Evolutionary conservation across 805 yeast genomes (phyloP), one percentile per base, ranked within the genome.

Genomic region (Candida nonsorbophila): DNA sequence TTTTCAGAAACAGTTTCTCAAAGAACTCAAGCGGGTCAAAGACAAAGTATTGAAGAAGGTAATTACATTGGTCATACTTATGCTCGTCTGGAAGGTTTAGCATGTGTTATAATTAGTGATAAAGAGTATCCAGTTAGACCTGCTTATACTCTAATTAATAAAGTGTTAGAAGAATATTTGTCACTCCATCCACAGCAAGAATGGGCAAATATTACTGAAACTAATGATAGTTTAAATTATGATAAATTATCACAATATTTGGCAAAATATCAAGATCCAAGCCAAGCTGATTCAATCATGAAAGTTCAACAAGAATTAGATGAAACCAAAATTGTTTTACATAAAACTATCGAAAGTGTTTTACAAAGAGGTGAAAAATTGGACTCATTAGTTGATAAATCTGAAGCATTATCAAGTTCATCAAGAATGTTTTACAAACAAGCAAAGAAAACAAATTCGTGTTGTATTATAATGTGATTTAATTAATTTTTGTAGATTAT

Each of bases 261-360:
- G 43, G 62, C 67, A 45, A 84, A 84, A 50, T 92, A 92, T 62
- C 98, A 92, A 63, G 95, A 92, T 55, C 99, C 99, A 17, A 72
- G 82, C 23, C 95, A 92, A 65, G 97, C 97, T 0, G 99, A 92
- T 55, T 82, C 96, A 7, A 78, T 92, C 39, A 81, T 92, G 94
- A 84, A 82, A 56, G 98, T 92, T 14, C 98, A 92, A 66, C 94
- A 87, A 53, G 98, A 92, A 59, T 74, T 92, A 47, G 98, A 92
- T 58, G 98, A 92, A 53, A 92, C 98, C 20, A 92, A 92, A 67
- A 85, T 90, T 45, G 95, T 88, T 22, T 69, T 92, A 49, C 97
- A 92, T 62, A 88, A 90, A 63, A 87, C 97, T 26, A 90, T 92
- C 43, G 97, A 92, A 59, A 72, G 82, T 38, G 96, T 92, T 6